Evolutionary conservation across 164 flowering plant genomes (phyloP).

Genomic region (Taxillus chinensis): DNA sequence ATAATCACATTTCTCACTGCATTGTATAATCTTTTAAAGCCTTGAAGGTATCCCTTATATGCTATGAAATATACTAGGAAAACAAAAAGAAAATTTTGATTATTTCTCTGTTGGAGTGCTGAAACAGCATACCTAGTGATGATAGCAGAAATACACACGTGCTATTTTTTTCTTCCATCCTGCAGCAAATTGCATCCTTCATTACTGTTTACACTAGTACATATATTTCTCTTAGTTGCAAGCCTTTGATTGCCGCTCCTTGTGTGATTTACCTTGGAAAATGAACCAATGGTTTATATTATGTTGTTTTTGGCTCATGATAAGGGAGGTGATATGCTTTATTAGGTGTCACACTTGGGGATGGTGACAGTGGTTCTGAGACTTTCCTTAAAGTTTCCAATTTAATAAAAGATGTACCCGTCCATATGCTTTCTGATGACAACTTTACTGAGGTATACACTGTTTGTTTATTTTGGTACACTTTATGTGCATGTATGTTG

Average conservation of each 20-base stretch:
- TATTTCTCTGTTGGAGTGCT: too few relatives aligned
- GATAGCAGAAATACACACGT: too few relatives aligned
- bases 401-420: constrained; percentile 15
- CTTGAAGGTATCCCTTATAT: too few relatives aligned
- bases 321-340: background rate
- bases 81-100: too few relatives aligned
- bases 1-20: too few relatives aligned
- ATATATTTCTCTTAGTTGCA: background rate
- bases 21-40: too few relatives aligned
- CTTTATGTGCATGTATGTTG: background rate
- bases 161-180: too few relatives aligned
- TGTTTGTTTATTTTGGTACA: background rate
- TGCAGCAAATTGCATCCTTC: too few relatives aligned
- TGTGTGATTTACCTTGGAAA: too few relatives aligned
- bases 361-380: constrained; percentile 3
- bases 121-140: too few relatives aligned
- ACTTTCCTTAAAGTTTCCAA: constrained; percentile 22
- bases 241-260: background rate
- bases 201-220: too few relatives aligned
- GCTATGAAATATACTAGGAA: too few relatives aligned
- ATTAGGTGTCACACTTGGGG: constrained; percentile 20
- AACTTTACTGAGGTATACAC: constrained; percentile 26
- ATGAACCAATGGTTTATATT: background rate
- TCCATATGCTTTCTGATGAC: constrained; percentile 29
- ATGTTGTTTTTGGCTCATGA: background rate